These are phyloP conservation scores for Avena atlantica DNA, from an alignment of 176 grass and related monocot species.

Conservation along the genomic window DNA sequence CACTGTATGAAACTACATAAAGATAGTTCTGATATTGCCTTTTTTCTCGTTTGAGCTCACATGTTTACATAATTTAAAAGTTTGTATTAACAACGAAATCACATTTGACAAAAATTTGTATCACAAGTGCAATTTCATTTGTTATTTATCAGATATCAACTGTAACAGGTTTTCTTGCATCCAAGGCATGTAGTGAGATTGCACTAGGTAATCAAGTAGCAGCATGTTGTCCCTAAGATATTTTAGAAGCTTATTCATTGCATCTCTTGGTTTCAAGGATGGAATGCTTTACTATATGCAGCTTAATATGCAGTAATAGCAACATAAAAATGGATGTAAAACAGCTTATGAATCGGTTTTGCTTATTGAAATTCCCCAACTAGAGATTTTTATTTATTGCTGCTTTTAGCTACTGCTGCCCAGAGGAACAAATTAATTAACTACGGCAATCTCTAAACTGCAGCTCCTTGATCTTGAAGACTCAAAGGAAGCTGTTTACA, in stretches of 20 bases:
- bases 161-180: background rate
- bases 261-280: background rate
- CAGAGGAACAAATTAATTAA: constrained; percentile 26
- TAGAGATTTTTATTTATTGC: background rate
- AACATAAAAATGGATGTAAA: constrained; percentile 1
- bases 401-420: background rate
- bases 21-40: constrained; percentile 22
- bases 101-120: background rate
- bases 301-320: background rate
- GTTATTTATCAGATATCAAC: background rate
- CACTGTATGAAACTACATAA: constrained; percentile 59
- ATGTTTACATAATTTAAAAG: background rate
- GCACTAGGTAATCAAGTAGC: constrained; percentile 2
- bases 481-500: constrained; percentile 85
- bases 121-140: background rate
- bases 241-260: background rate
- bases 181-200: background rate
- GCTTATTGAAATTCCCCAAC: constrained; percentile 4
- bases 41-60: background rate
- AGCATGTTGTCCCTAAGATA: background rate
- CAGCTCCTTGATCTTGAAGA: constrained; percentile 85
- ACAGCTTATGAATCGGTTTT: background rate
- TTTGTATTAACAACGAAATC: background rate
- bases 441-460: constrained; percentile 4
- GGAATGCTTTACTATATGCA: background rate